A percentile compares a stretch with the other conserved stretches of the same genome.
Conservation (phyloP, 331 rosid species). For the Ulmus americana region DNA sequence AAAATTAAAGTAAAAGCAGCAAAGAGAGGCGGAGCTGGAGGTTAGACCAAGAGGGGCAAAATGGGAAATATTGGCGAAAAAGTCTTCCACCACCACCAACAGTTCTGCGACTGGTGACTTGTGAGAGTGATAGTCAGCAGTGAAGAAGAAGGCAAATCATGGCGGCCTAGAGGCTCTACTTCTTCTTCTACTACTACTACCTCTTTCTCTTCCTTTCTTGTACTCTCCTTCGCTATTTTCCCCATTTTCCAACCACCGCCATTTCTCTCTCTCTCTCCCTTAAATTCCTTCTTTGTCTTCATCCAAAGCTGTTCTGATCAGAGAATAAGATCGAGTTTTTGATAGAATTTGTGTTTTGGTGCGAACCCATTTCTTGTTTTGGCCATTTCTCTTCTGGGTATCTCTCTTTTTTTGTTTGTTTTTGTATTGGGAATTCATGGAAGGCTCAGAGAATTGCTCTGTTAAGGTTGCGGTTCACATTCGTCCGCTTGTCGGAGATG, state of each 20-base stretch:
- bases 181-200: neutral
- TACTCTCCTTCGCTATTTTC: slow-evolving; percentile 17
- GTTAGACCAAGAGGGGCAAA: slow-evolving; percentile 16
- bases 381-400: neutral
- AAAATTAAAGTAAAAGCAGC: neutral
- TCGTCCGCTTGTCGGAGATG: slow-evolving; percentile 76
- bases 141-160: slow-evolving; percentile 14
- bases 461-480: slow-evolving; percentile 80
- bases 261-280: neutral
- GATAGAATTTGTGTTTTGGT: neutral
- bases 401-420: neutral
- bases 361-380: neutral
- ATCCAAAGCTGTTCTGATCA: slow-evolving; percentile 31
- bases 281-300: slow-evolving; percentile 33
- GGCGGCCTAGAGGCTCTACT: neutral
- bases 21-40: neutral
- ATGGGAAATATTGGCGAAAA: slow-evolving; percentile 5
- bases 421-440: slow-evolving; percentile 28
- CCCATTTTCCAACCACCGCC: slow-evolving; percentile 30
- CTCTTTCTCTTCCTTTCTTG: slow-evolving; percentile 12
- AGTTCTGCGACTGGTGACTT: neutral
- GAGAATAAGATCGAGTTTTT: slow-evolving; percentile 11
- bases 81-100: slow-evolving; percentile 12
- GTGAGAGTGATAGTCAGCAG: neutral
- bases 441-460: slow-evolving; percentile 52